These are phyloP conservation scores for Macroventuria anomochaeta DNA, from an alignment of 2,329 filamentous ascomycete genomes.

Conservation along the genomic window DNA sequence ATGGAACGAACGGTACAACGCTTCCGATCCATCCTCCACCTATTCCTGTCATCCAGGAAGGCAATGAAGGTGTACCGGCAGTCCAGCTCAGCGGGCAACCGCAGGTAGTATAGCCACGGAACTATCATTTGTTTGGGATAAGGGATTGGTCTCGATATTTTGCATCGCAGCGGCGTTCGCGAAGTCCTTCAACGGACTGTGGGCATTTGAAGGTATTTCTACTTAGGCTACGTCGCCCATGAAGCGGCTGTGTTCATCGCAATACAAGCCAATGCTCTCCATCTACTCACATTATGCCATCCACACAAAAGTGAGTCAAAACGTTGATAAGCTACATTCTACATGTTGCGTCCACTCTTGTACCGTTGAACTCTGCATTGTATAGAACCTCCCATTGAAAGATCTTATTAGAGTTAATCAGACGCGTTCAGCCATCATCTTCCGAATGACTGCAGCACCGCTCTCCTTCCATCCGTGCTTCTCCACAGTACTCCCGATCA, in stretches of 20 bases:
- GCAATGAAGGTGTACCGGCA: conserved; percentile 2
- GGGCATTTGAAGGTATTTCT: not conserved
- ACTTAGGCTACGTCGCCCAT: not conserved
- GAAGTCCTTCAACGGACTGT: conserved; percentile 6
- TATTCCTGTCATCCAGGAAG: conserved; percentile 7
- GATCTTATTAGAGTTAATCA: not conserved
- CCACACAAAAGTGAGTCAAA: too few relatives aligned
- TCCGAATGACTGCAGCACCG: conserved; percentile 32
- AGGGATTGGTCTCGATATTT: not conserved
- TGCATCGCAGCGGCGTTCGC: not conserved
- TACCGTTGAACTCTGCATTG: too few relatives aligned
- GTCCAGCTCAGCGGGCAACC: conserved; percentile 4
- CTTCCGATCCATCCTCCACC: conserved; percentile 4
- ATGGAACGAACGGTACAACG: not conserved
- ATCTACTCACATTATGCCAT: too few relatives aligned
- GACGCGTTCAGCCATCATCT: conserved; percentile 7
- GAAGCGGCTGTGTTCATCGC: not conserved
- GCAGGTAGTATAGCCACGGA: not conserved
- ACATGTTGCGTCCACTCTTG: too few relatives aligned
- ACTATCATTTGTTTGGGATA: not conserved
- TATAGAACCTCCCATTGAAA: too few relatives aligned
- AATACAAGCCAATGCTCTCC: too few relatives aligned
- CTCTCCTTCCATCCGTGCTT: conserved; percentile 47
- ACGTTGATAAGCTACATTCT: too few relatives aligned
- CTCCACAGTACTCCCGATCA: conserved; percentile 41